Percentiles rank a stretch among this genome's conserved stretches.
phyloP scores from a whole-genome alignment of 2,329 filamentous ascomycete genomes.

The Penicillium fuscoglaucum region DNA sequence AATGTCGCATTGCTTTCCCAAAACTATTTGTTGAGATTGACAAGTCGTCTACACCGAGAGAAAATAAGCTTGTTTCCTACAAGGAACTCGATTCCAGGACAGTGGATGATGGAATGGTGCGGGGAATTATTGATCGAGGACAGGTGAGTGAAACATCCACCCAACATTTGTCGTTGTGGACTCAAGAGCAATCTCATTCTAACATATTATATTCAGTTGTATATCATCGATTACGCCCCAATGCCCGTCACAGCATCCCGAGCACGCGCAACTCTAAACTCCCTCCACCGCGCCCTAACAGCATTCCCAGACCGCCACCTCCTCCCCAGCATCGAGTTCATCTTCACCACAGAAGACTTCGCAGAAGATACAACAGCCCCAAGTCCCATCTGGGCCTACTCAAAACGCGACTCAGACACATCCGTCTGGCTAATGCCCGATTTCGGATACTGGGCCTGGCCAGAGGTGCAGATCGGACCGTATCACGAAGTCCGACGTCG shows the following conservation, averaged over 20 bases:
- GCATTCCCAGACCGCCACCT: slow-evolving; percentile 39
- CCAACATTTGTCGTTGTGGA: background rate
- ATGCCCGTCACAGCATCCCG: slow-evolving; percentile 39
- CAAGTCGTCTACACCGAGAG: slow-evolving; percentile 29
- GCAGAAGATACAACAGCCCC: slow-evolving; percentile 29
- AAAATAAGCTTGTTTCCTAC: slow-evolving; percentile 30
- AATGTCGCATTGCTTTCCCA: slow-evolving; percentile 44
- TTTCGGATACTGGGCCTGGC: slow-evolving; percentile 57
- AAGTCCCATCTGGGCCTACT: slow-evolving; percentile 47
- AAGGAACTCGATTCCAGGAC: slow-evolving; percentile 36
- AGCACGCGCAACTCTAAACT: slow-evolving; percentile 47
- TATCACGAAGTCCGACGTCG: slow-evolving; percentile 46
- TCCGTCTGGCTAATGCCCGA: slow-evolving; percentile 55
- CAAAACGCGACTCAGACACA: slow-evolving; percentile 40
- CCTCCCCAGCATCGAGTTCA: slow-evolving; percentile 53
- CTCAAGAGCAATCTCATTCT: background rate
- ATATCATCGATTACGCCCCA: slow-evolving; percentile 38
- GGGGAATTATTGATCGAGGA: slow-evolving; percentile 38
- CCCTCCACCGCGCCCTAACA: slow-evolving; percentile 51
- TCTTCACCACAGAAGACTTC: slow-evolving; percentile 50
- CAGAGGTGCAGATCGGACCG: slow-evolving; percentile 48
- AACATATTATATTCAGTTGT: slow-evolving; percentile 29
- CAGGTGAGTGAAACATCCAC: slow-evolving; percentile 32
- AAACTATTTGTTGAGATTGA: slow-evolving; percentile 42
- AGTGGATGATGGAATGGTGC: slow-evolving; percentile 39